Evolutionary conservation across 148 eudicot species (phyloP).

Genomic region (Dysphania ambrosioides): DNA sequence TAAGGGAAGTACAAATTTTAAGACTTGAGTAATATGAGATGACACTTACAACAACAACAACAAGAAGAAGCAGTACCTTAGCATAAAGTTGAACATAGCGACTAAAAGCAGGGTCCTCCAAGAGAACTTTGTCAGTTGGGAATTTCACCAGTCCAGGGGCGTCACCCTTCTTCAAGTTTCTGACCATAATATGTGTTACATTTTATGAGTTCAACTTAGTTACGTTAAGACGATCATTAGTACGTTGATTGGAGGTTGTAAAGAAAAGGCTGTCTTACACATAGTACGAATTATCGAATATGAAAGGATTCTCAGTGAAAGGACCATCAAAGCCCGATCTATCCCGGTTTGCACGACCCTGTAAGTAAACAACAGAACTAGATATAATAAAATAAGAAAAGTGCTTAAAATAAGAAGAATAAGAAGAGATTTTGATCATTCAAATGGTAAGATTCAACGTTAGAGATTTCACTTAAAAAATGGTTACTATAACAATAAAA

Average conservation of each 20-base stretch:
- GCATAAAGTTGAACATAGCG: conserved; percentile 62
- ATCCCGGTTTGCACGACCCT: conserved; percentile 79
- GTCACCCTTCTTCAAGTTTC: conserved; percentile 64
- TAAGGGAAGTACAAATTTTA: too few species aligned
- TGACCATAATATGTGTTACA: conserved; percentile 11
- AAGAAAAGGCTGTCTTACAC: conserved; percentile 49
- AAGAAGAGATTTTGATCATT: too few species aligned
- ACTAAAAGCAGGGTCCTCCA: conserved; percentile 55
- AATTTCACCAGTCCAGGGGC: conserved; percentile 59
- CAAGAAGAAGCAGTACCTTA: conserved; percentile 48
- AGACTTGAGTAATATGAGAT: too few species aligned
- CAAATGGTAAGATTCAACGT: too few species aligned
- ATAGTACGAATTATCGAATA: conserved; percentile 79
- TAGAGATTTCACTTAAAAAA: too few species aligned
- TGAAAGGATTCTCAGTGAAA: conserved; percentile 70
- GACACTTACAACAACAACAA: too few species aligned
- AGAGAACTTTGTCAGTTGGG: conserved; percentile 64
- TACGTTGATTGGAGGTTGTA: too few species aligned
- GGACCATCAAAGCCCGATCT: conserved; percentile 91
- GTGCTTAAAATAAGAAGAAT: too few species aligned
- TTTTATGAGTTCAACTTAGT: not conserved
- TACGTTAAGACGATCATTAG: not conserved
- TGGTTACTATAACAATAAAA: too few species aligned
- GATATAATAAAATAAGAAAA: too few species aligned
- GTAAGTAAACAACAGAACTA: not conserved